A percentile compares a stretch with the other conserved stretches of the same genome.
Evolutionary conservation across 495 filamentous ascomycete species (phyloP).

Genomic region (Tuber umbilicatum): DNA sequence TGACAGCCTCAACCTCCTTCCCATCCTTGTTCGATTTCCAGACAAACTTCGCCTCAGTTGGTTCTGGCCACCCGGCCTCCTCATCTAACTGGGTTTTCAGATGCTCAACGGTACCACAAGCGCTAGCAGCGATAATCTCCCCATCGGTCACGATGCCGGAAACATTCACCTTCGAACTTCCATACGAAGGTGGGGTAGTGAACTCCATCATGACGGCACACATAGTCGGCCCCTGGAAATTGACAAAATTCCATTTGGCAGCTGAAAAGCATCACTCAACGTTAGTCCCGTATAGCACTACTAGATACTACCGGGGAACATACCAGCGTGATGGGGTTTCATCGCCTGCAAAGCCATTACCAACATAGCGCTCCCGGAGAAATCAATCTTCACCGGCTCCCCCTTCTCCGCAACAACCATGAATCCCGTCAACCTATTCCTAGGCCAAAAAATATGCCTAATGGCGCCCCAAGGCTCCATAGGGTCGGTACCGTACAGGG

Average conservation of each 20-base stretch:
- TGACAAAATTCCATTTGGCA: constrained; percentile 84
- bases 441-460: constrained; percentile 87
- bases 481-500: constrained; percentile 76
- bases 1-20: constrained; percentile 58
- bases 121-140: constrained; percentile 68
- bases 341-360: constrained; percentile 86
- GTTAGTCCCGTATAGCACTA: constrained; percentile 4
- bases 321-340: constrained; percentile 96
- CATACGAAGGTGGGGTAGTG: constrained; percentile 92
- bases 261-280: constrained; percentile 47
- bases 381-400: constrained; percentile 60
- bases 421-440: constrained; percentile 69
- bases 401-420: constrained; percentile 65
- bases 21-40: constrained; percentile 79
- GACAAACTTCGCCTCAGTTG: constrained; percentile 61
- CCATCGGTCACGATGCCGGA: constrained; percentile 74
- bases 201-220: constrained; percentile 93
- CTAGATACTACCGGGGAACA: constrained; percentile 23
- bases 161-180: constrained; percentile 76
- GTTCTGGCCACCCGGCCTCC: constrained; percentile 84
- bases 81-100: constrained; percentile 60
- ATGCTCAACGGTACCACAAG: constrained; percentile 58
- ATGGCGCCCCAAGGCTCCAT: constrained; percentile 84
- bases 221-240: constrained; percentile 81
- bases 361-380: constrained; percentile 71